phyloP scores from a whole-genome alignment of 805 yeast genomes.

The Candida ponderosae region DNA sequence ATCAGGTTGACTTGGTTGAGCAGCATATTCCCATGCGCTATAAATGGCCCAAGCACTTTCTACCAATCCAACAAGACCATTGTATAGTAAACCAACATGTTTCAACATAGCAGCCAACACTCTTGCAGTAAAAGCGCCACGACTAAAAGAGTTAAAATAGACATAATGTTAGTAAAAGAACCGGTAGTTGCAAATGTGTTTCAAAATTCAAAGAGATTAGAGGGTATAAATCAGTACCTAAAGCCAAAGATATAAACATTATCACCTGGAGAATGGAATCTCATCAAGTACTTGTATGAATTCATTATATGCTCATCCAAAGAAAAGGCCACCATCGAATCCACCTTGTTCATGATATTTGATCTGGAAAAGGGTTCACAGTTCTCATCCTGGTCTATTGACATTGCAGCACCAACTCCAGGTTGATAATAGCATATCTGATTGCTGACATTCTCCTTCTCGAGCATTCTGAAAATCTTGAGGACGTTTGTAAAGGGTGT shows the following conservation, averaged over 20 bases:
- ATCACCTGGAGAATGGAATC: conserved; percentile 41
- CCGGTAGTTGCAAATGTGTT: background rate
- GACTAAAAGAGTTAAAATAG: conserved; percentile 16
- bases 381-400: conserved; percentile 25
- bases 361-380: conserved; percentile 11
- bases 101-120: conserved; percentile 60
- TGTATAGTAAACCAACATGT: conserved; percentile 48
- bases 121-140: conserved; percentile 64
- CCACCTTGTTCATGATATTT: conserved; percentile 22
- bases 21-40: conserved; percentile 50
- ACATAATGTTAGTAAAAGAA: conserved; percentile 3
- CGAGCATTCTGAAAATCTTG: conserved; percentile 43
- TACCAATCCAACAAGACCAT: conserved; percentile 49
- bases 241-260: conserved; percentile 52
- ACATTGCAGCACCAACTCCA: conserved; percentile 51
- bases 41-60: conserved; percentile 58
- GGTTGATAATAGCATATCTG: conserved; percentile 63
- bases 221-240: conserved; percentile 17
- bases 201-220: too few relatives aligned
- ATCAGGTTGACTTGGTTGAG: conserved; percentile 42
- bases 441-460: conserved; percentile 27
- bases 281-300: conserved; percentile 48
- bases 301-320: conserved; percentile 49
- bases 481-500: conserved; percentile 47
- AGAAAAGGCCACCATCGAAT: conserved; percentile 44